These are phyloP conservation scores for Coemansia aciculifera DNA, from an alignment of 192 early-diverging fungal genomes.

Conservation along the genomic window DNA sequence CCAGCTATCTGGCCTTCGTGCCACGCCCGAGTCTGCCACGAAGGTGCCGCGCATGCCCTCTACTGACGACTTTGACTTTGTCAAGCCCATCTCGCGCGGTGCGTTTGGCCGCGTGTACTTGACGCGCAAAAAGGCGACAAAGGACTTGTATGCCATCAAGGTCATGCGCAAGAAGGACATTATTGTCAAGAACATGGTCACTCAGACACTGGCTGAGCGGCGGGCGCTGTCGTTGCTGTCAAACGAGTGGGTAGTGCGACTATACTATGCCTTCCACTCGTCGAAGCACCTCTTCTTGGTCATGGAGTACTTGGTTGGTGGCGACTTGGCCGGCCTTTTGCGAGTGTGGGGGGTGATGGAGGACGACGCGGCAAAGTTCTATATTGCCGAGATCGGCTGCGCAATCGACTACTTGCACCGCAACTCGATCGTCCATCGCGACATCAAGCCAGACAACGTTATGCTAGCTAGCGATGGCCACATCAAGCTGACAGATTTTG, in stretches of 20 bases:
- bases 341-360: slow-evolving; percentile 77
- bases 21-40: slow-evolving; percentile 26
- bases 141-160: slow-evolving; percentile 91
- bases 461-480: slow-evolving; percentile 85
- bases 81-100: slow-evolving; percentile 93
- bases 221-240: slow-evolving; percentile 75
- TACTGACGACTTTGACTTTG: slow-evolving; percentile 91
- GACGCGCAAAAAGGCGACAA: slow-evolving; percentile 80
- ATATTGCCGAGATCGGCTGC: slow-evolving; percentile 84
- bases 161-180: slow-evolving; percentile 90
- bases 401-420: slow-evolving; percentile 90
- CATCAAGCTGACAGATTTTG: slow-evolving; percentile 95
- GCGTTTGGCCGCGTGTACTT: slow-evolving; percentile 92
- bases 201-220: slow-evolving; percentile 84
- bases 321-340: slow-evolving; percentile 78
- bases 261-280: slow-evolving; percentile 92
- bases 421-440: slow-evolving; percentile 88
- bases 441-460: slow-evolving; percentile 82
- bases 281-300: slow-evolving; percentile 84
- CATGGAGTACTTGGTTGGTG: slow-evolving; percentile 91
- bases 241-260: slow-evolving; percentile 86
- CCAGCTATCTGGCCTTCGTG: slow-evolving; percentile 41
- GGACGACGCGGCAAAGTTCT: slow-evolving; percentile 80
- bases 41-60: slow-evolving; percentile 69
- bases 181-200: slow-evolving; percentile 96